phyloP scores from a whole-genome alignment of 164 flowering plant genomes.

The Pachysandra terminalis region DNA sequence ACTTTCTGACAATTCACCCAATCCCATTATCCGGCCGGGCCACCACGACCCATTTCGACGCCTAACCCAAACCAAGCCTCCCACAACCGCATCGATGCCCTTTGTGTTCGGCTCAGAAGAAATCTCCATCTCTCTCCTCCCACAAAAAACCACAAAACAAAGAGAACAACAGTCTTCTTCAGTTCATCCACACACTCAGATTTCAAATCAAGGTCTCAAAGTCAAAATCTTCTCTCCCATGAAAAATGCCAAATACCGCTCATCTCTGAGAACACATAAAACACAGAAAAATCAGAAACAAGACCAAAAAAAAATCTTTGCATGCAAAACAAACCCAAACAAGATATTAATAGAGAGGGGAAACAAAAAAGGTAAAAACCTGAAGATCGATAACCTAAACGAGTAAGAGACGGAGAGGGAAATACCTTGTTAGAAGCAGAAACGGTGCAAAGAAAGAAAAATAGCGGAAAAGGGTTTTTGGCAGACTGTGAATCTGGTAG shows the following conservation, averaged over 20 bases:
- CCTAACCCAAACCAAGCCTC: constrained; percentile 87
- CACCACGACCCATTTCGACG: constrained; percentile 96
- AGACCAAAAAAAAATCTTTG: too few relatives aligned
- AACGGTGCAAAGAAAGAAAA: constrained; percentile 5
- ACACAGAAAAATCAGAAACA: too few relatives aligned
- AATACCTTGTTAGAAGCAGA: background rate
- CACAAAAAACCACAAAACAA: background rate
- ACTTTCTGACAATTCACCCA: constrained; percentile 61
- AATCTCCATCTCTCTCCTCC: constrained; percentile 40
- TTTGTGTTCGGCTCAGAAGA: constrained; percentile 32
- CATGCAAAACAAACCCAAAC: background rate
- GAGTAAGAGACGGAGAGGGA: background rate
- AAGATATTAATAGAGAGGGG: too few relatives aligned
- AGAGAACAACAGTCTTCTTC: background rate
- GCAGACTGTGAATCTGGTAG: background rate
- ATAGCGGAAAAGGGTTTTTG: background rate
- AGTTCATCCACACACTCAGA: background rate
- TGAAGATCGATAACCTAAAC: background rate
- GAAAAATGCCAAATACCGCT: constrained; percentile 2
- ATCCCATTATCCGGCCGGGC: constrained; percentile 87
- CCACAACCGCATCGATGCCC: constrained; percentile 53
- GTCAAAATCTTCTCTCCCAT: background rate
- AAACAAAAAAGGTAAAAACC: background rate
- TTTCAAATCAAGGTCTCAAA: constrained; percentile 6
- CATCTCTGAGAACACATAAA: too few relatives aligned